Base-by-base conservation (phyloP, 1,284 basidiomycete genomes). In the Ganoderma sinense region DNA sequence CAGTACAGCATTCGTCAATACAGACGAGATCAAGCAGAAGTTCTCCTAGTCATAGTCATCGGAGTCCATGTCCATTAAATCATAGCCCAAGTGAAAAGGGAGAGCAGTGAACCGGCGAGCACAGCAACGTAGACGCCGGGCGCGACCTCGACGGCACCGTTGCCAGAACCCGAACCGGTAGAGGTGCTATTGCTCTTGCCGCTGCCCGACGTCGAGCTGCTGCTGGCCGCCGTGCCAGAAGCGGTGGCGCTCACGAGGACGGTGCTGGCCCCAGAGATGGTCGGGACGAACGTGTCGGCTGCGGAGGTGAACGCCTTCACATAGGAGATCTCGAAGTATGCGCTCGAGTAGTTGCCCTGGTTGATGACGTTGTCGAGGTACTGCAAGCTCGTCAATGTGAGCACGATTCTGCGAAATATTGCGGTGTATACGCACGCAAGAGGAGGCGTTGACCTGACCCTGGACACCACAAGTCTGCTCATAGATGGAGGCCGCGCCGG, bases 291-390 rank as follows among this genome's bases (percentile, higher is more conserved):
- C 40, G 68, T 63, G 16, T 72, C 70, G 18, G 71, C 70, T 65
- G 76, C 76, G 1, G 77, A 75, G 18, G 80, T 80, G 75, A 82
- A 84, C 31, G 80, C 83, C 71, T 86, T 86, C 75, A 88, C 77
- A 74, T 84, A 86, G 72, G 80, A 79, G 76, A 88, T 80, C 80
- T 87, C 86, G 76, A 87, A 87, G 79, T 85, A 82, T 1, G 88
- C 87, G 20, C 83, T 78, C 65, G 84, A 83, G 77, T 85, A 89
- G 43, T 84, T 82, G 31, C 86, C 87, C 43, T 84, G 79, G 74
- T 86, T 84, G 70, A 88, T 84, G 20, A 90, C 88, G 73, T 86
- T 88, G 69, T 86, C 85, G 41, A 83, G 79, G 78, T 87, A 87
- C 82, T 83, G 71, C 16, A 62, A 23, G 8, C 8, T 16, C 14